A percentile compares a stretch with the other conserved stretches of the same genome.
phyloP scores from a whole-genome alignment of 148 eudicot species.

The Nepenthes mirabilis region DNA sequence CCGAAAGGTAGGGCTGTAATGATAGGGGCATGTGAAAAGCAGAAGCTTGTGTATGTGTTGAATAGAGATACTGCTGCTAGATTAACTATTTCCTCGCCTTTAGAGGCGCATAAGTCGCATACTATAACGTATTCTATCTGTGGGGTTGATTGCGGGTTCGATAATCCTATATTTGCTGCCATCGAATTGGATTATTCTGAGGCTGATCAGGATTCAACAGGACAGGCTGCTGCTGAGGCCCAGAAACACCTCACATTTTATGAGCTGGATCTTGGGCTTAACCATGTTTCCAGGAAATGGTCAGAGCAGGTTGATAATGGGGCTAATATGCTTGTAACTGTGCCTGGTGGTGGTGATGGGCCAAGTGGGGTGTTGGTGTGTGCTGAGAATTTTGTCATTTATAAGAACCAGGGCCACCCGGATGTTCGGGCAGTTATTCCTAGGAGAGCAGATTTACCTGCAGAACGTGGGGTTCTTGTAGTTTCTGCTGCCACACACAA shows the following conservation, averaged over 20 bases:
- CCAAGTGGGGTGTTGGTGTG: constrained; percentile 98
- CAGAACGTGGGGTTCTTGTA: constrained; percentile 78
- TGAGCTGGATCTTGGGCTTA: constrained; percentile 91
- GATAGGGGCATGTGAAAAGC: constrained; percentile 95
- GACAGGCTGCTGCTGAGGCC: constrained; percentile 71
- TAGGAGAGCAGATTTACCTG: constrained; percentile 79
- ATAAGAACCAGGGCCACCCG: constrained; percentile 88
- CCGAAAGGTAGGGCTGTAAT: constrained; percentile 94
- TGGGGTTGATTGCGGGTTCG: constrained; percentile 98
- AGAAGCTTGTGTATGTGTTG: constrained; percentile 90
- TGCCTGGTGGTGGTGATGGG: constrained; percentile 97
- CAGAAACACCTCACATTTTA: constrained; percentile 88
- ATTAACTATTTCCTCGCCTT: constrained; percentile 77
- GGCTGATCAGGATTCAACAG: constrained; percentile 94
- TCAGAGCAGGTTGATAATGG: constrained; percentile 92
- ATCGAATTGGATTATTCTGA: constrained; percentile 94
- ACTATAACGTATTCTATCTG: constrained; percentile 62
- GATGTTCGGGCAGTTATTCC: constrained; percentile 94
- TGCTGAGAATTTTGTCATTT: constrained; percentile 93
- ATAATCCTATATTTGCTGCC: constrained; percentile 89
- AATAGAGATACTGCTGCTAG: constrained; percentile 88
- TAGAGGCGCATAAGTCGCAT: constrained; percentile 94
- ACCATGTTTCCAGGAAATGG: constrained; percentile 99
- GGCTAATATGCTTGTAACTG: constrained; percentile 91
- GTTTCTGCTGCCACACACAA: constrained; percentile 87